Evolutionary conservation across 306 rosid species (phyloP).

Genomic region (Psophocarpus tetragonolobus): DNA sequence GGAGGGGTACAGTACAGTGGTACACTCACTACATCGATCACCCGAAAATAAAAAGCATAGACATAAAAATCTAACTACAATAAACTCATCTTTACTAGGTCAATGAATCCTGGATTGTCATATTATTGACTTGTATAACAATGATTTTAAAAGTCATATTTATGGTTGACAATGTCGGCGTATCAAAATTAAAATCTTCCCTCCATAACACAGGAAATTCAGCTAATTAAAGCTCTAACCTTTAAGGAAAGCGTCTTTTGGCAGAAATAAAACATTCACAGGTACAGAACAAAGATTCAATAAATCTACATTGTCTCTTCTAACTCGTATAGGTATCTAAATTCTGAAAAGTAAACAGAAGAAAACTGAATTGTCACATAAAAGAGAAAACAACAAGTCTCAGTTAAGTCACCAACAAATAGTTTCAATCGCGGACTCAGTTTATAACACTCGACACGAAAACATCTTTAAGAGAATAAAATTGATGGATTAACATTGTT

Average conservation of each 20-base stretch:
- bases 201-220: not conserved
- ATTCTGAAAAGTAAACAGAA: not conserved
- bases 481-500: not conserved
- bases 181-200: not conserved
- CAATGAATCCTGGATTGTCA: not conserved
- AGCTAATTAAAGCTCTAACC: no score
- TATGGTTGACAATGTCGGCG: not conserved
- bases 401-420: not conserved
- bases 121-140: not conserved
- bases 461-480: not conserved
- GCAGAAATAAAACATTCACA: not conserved
- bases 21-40: not conserved
- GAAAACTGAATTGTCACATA: not conserved
- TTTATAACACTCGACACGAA: not conserved
- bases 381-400: constrained; percentile 2
- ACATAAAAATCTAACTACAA: not conserved
- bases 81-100: not conserved
- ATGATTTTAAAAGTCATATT: not conserved
- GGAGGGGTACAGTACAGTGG: no score
- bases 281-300: not conserved
- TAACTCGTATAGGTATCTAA: not conserved
- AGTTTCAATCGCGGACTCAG: not conserved
- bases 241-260: no score
- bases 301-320: not conserved
- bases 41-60: not conserved